A percentile compares a stretch with the other conserved stretches of the same genome.
Evolutionary conservation across 2,329 filamentous ascomycete species (phyloP).

Genomic region (Calonectria henricotiae): DNA sequence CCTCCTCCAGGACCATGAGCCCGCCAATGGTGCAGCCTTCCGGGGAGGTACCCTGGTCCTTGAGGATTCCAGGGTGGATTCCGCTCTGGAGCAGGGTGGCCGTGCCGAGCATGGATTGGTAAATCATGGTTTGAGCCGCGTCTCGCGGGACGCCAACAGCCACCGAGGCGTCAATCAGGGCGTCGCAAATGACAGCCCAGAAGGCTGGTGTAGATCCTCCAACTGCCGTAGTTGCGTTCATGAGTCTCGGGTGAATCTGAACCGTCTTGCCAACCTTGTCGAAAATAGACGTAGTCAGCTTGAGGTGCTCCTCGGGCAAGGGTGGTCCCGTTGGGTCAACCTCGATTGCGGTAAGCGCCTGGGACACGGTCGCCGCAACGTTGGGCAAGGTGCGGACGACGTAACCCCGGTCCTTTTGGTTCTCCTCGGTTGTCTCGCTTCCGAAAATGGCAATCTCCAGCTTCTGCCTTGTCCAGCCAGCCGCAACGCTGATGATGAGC

Average conservation of each 20-base stretch:
- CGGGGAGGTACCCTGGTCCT: slow-evolving; percentile 73
- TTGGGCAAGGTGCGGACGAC: slow-evolving; percentile 58
- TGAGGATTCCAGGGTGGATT: slow-evolving; percentile 71
- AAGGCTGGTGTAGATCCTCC: slow-evolving; percentile 75
- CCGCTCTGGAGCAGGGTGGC: slow-evolving; percentile 69
- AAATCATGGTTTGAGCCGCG: slow-evolving; percentile 72
- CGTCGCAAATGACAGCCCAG: slow-evolving; percentile 72
- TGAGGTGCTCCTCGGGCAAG: slow-evolving; percentile 44
- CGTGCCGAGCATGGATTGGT: slow-evolving; percentile 73
- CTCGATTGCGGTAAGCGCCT: slow-evolving; percentile 58
- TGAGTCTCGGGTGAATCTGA: slow-evolving; percentile 65
- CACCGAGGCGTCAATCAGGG: slow-evolving; percentile 73
- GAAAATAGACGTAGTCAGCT: slow-evolving; percentile 66
- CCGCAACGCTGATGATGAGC: slow-evolving; percentile 68
- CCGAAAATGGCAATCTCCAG: slow-evolving; percentile 59
- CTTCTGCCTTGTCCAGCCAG: slow-evolving; percentile 64
- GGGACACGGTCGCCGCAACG: slow-evolving; percentile 55
- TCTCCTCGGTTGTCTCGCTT: slow-evolving; percentile 38
- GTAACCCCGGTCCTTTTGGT: slow-evolving; percentile 43
- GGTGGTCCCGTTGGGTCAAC: slow-evolving; percentile 41
- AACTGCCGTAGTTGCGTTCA: slow-evolving; percentile 74
- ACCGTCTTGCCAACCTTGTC: slow-evolving; percentile 69
- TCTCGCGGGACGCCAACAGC: slow-evolving; percentile 73
- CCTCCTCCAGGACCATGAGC: slow-evolving; percentile 74
- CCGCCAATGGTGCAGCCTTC: slow-evolving; percentile 76